phyloP scores from a whole-genome alignment of 208 protist species.

The Leishmania braziliensis region DNA sequence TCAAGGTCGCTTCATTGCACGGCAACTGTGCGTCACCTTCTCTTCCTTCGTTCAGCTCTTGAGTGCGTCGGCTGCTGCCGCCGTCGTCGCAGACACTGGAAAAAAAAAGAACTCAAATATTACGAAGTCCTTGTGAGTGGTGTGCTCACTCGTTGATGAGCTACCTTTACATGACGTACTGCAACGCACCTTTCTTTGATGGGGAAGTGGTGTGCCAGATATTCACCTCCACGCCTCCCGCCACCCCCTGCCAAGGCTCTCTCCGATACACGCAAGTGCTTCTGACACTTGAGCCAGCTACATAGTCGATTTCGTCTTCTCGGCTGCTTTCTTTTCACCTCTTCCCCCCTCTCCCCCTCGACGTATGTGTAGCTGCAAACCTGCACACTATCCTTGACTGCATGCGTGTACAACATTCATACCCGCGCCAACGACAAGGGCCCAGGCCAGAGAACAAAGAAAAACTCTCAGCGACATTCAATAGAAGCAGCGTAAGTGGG shows the following conservation, averaged over 20 bases:
- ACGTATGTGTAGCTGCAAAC: neutral
- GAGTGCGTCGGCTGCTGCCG: neutral
- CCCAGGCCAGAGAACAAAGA: neutral
- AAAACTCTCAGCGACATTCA: neutral
- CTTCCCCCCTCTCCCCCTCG: neutral
- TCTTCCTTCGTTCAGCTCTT: slow-evolving; percentile 15
- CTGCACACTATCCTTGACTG: neutral
- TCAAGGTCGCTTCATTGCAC: neutral
- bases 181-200: neutral
- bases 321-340: neutral
- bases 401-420: neutral
- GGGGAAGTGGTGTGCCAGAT: neutral
- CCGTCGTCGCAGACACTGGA: neutral
- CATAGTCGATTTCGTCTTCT: neutral
- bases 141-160: neutral
- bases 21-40: neutral
- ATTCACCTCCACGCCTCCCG: neutral
- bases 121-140: neutral
- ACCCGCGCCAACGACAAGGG: neutral
- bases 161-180: neutral
- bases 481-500: neutral
- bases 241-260: neutral
- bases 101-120: neutral
- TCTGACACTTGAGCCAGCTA: neutral
- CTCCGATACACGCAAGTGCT: neutral